phyloP scores from a whole-genome alignment of 2,329 filamentous ascomycete species.

The Podosphaera xanthii region DNA sequence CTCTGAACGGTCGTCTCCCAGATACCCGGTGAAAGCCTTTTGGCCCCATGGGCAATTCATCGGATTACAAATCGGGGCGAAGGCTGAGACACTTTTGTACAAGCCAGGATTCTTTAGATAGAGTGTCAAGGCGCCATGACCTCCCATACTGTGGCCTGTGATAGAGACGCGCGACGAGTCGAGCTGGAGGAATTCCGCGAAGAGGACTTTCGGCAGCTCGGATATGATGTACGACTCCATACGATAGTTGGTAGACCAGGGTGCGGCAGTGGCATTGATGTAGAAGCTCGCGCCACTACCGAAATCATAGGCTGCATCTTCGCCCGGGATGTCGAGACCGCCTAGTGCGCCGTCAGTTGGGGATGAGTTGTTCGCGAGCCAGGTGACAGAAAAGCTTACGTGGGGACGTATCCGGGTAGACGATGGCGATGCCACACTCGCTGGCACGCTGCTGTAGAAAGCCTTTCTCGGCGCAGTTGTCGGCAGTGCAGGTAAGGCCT shows the following conservation, averaged over 20 bases:
- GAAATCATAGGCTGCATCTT: constrained; percentile 81
- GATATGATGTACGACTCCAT: constrained; percentile 88
- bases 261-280: constrained; percentile 56
- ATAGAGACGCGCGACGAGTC: constrained; percentile 55
- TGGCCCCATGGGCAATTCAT: constrained; percentile 74
- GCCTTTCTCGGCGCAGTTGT: constrained; percentile 62
- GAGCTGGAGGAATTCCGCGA: constrained; percentile 46
- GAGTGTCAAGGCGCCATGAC: constrained; percentile 79
- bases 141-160: constrained; percentile 91
- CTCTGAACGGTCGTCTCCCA: constrained; percentile 50
- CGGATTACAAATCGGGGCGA: constrained; percentile 78
- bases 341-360: constrained; percentile 20
- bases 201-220: constrained; percentile 65
- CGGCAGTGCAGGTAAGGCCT: constrained; percentile 81
- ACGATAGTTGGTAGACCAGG: constrained; percentile 58
- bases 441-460: constrained; percentile 77
- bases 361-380: too few relatives aligned
- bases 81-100: constrained; percentile 77
- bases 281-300: constrained; percentile 88
- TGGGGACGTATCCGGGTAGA: constrained; percentile 89
- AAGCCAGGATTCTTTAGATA: constrained; percentile 78
- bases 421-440: constrained; percentile 64
- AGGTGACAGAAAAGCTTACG: constrained; percentile 22
- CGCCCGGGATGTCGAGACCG: constrained; percentile 56
- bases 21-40: constrained; percentile 84